These are phyloP conservation scores for Fusarium burgessii DNA, from an alignment of 2,329 filamentous ascomycete species.

Conservation along the genomic window DNA sequence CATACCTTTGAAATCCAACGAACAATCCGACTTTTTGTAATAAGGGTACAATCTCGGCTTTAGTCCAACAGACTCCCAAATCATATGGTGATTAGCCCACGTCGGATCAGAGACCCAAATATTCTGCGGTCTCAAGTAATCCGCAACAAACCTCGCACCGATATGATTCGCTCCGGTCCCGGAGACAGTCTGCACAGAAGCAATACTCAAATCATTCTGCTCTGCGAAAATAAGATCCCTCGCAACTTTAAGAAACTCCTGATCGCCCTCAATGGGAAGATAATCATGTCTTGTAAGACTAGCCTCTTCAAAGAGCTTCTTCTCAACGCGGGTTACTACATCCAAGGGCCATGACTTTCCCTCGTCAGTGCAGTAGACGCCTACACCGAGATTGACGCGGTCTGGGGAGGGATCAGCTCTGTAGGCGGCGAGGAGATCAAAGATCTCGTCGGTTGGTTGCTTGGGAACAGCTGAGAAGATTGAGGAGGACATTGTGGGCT, in stretches of 20 bases:
- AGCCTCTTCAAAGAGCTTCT: constrained; percentile 29
- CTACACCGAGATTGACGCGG: constrained; percentile 40
- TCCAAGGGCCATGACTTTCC: constrained; percentile 41
- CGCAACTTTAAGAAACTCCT: constrained; percentile 34
- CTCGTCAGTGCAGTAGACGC: constrained; percentile 42
- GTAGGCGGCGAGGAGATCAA: constrained; percentile 28
- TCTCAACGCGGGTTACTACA: constrained; percentile 36
- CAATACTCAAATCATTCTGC: constrained; percentile 31
- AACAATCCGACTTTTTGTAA: constrained; percentile 87
- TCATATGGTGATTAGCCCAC: constrained; percentile 98
- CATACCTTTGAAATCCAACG: constrained; percentile 92
- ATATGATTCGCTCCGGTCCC: constrained; percentile 95
- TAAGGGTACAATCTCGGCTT: constrained; percentile 88
- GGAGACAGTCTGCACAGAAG: constrained; percentile 91
- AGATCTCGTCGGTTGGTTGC: constrained; percentile 33
- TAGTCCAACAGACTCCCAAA: constrained; percentile 90
- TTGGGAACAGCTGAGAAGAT: constrained; percentile 19
- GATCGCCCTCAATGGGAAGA: constrained; percentile 39
- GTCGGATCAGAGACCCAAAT: constrained; percentile 95
- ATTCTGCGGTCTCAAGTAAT: constrained; percentile 82
- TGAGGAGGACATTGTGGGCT: constrained; percentile 10
- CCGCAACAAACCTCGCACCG: constrained; percentile 90
- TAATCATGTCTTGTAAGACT: constrained; percentile 38
- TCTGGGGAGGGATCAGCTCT: constrained; percentile 32
- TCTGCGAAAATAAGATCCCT: constrained; percentile 34